A percentile compares a stretch with the other conserved stretches of the same genome.
phyloP scores from a whole-genome alignment of 2,329 filamentous ascomycete genomes.

The Stachybotrys chartarum region DNA sequence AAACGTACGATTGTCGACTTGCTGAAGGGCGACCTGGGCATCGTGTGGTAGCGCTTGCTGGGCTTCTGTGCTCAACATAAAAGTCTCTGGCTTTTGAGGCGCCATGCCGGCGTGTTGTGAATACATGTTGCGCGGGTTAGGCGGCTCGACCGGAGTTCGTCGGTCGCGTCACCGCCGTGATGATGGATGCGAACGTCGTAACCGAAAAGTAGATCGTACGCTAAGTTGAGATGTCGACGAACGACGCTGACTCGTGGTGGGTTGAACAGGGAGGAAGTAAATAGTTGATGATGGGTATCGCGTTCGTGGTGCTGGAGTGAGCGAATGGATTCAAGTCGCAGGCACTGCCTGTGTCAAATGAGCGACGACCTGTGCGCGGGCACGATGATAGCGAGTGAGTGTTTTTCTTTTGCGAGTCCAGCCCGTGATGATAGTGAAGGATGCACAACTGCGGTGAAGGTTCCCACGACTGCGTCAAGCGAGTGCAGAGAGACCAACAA shows the following conservation, averaged over 20 bases:
- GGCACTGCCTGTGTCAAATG: slow-evolving; percentile 26
- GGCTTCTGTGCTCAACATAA: slow-evolving; percentile 95
- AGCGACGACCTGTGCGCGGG: slow-evolving; percentile 1
- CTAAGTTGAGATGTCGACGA: not conserved
- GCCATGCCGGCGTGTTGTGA: slow-evolving; percentile 81
- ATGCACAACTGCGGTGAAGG: slow-evolving; percentile 18
- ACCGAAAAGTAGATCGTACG: not conserved
- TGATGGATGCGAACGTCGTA: slow-evolving; percentile 3
- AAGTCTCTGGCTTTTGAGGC: slow-evolving; percentile 95
- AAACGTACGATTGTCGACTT: slow-evolving; percentile 88
- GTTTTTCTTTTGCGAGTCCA: slow-evolving; percentile 35
- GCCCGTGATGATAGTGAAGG: slow-evolving; percentile 29
- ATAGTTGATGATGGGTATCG: slow-evolving; percentile 1
- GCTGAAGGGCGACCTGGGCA: slow-evolving; percentile 92
- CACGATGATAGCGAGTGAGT: slow-evolving; percentile 5
- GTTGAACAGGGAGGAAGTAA: slow-evolving; percentile 2
- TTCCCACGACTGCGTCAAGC: slow-evolving; percentile 39
- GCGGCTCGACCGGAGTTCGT: slow-evolving; percentile 17
- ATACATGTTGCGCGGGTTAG: slow-evolving; percentile 53
- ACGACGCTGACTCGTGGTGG: not conserved
- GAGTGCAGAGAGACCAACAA: slow-evolving; percentile 26
- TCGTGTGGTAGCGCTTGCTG: slow-evolving; percentile 95
- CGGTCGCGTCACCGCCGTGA: slow-evolving; percentile 14
- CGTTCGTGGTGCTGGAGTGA: slow-evolving; percentile 2
- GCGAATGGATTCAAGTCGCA: slow-evolving; percentile 10